Percentiles rank a stretch among this genome's conserved stretches.
Conservation (phyloP, 2,329 filamentous ascomycete species). For the Exophiala calicioides region DNA sequence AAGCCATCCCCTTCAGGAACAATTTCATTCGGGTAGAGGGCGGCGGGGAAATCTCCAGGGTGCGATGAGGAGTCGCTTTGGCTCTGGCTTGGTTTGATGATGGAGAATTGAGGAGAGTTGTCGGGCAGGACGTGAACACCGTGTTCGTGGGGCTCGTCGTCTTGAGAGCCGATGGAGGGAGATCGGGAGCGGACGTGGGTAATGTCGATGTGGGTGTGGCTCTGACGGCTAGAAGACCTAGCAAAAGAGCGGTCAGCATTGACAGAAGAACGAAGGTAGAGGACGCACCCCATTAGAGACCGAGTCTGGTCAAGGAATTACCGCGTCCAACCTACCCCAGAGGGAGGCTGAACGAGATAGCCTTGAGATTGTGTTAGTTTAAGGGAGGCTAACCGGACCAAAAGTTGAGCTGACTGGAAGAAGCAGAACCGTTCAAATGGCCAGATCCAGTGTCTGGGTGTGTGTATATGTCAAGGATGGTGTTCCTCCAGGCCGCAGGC, state of each 20-base stretch:
- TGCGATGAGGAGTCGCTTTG: conserved; percentile 32
- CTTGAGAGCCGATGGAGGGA: conserved; percentile 43
- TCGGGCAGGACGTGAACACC: conserved; percentile 44
- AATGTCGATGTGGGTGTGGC: conserved; percentile 45
- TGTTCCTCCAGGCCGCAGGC: conserved; percentile 7
- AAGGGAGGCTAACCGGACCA: conserved; percentile 30
- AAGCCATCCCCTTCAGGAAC: conserved; percentile 43
- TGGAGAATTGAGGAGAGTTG: conserved; percentile 29
- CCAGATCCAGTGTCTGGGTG: conserved; percentile 20
- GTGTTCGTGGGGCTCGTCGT: conserved; percentile 47
- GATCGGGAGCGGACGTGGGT: conserved; percentile 41
- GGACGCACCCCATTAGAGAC: conserved; percentile 32
- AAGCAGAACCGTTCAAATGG: conserved; percentile 20
- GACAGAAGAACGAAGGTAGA: conserved; percentile 14
- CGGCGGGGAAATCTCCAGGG: conserved; percentile 29
- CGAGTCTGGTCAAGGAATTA: conserved; percentile 31
- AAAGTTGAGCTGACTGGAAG: conserved; percentile 24
- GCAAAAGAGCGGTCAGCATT: conserved; percentile 13
- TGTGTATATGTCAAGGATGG: not conserved
- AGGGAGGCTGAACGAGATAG: conserved; percentile 31
- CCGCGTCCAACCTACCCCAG: conserved; percentile 29
- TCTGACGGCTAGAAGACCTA: conserved; percentile 39
- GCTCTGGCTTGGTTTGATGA: conserved; percentile 25
- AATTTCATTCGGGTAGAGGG: conserved; percentile 46
- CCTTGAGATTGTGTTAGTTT: conserved; percentile 32